Evolutionary conservation across 2,329 filamentous ascomycete genomes (phyloP), one percentile per base, ranked within the genome.

Genomic region (Microcyclosporella mali): DNA sequence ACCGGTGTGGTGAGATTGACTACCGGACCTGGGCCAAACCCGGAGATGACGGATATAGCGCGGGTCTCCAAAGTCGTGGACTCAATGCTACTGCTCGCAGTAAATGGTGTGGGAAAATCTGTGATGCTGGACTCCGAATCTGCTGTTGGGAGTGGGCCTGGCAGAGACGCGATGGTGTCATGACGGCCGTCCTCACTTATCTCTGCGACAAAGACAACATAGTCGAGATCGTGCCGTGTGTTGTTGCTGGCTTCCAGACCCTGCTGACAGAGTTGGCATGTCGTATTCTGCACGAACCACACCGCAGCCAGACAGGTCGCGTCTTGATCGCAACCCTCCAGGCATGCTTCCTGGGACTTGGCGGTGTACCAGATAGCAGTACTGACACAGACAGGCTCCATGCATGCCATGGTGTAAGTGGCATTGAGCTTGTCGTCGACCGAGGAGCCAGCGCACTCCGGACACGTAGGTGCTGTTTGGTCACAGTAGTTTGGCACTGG

Each of bases 291-390:
- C 29, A 45, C 29, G 11, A 47, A 47, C 52, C 52, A 57, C 28
- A 47, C 48, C 3, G 45, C 53, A 16, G 51, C 56, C 10, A 57
- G 35, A 36, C 56, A 58, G 16, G 50, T 45, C 4, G 45, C 49
- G 33, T 56, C 54, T 19, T 50, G 45, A 37, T 58, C 56, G 28
- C 56, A 58, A 27, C 40, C 43, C 36, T 56, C 44, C 17, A 56
- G 37, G 35, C 56, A 58, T 9, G 46, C 33, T 25, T 53, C 51
- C 30, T 55, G 49, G 18, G 43, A 41, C 16, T 40, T 47, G 6
- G 45, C 11, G 16, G 35, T 46, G 19, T 50, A 45, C 15, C 39
- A 40, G 18, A 50, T 29, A 14, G 50, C 37, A 6, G 40, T 47
- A 28, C 43, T 43, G 16, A 47, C 47, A 41, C 56, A 58, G n/a